phyloP scores from a whole-genome alignment of 1,139 yeast genomes.

The Candida sanyaensis region DNA sequence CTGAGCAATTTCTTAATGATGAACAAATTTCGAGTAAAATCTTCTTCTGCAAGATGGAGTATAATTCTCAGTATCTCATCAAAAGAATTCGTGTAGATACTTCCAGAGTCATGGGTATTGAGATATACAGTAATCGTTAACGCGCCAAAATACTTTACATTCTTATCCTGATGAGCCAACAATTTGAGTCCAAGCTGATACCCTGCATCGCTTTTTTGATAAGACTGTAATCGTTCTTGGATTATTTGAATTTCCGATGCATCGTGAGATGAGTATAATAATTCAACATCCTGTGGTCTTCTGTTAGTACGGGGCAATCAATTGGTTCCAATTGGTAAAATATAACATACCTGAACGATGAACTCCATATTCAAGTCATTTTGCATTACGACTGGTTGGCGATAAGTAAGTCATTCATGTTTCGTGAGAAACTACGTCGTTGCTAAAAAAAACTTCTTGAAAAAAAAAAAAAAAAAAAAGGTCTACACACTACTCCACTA shows the following conservation, averaged over 20 bases:
- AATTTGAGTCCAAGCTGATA: slow-evolving; percentile 51
- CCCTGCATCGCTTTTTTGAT: slow-evolving; percentile 58
- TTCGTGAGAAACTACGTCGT: no score
- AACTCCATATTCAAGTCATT: slow-evolving; percentile 6
- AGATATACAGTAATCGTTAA: slow-evolving; percentile 64
- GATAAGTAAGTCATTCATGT: no score
- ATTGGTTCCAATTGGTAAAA: no score
- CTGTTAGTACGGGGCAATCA: not conserved
- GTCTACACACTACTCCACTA: no score
- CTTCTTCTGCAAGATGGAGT: slow-evolving; percentile 5
- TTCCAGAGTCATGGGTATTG: slow-evolving; percentile 27
- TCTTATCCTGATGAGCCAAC: slow-evolving; percentile 38
- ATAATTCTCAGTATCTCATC: slow-evolving; percentile 9
- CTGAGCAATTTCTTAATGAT: slow-evolving; percentile 45
- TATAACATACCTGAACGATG: slow-evolving; percentile 20
- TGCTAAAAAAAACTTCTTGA: no score
- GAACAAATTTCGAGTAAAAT: slow-evolving; percentile 19
- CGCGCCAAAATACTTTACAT: slow-evolving; percentile 73
- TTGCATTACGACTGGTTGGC: slow-evolving; percentile 2
- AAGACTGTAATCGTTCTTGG: slow-evolving; percentile 53
- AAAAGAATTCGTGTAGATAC: slow-evolving; percentile 8
- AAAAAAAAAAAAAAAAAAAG: no score
- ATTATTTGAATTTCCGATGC: slow-evolving; percentile 43
- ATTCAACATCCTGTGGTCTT: slow-evolving; percentile 31
- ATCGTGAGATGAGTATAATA: slow-evolving; percentile 43